phyloP scores from a whole-genome alignment of 371 early-diverging fungal genomes.

The Mucor circinelloides region DNA sequence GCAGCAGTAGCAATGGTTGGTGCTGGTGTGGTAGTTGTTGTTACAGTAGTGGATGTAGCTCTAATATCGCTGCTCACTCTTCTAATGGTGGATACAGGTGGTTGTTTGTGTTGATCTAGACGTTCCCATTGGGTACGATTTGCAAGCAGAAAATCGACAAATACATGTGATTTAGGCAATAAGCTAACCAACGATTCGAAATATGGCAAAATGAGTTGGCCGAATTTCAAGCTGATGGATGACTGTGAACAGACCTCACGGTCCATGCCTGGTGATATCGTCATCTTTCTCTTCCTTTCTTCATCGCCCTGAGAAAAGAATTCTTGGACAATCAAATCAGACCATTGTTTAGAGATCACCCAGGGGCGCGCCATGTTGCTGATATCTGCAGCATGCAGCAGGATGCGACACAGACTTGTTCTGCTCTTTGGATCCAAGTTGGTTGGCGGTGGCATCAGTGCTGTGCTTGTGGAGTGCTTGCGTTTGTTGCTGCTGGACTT shows the following conservation, averaged over 20 bases:
- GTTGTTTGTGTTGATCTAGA: background rate
- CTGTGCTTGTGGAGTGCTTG: background rate
- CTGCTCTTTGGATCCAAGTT: slow-evolving; percentile 15
- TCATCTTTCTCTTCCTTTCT: slow-evolving; percentile 70
- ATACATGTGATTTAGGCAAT: slow-evolving; percentile 56
- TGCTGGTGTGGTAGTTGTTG: background rate
- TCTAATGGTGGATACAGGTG: background rate
- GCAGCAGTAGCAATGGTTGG: background rate
- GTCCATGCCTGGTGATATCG: slow-evolving; percentile 90
- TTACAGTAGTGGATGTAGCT: background rate
- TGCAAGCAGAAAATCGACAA: slow-evolving; percentile 34
- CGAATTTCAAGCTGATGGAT: slow-evolving; percentile 79
- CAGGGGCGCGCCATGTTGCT: slow-evolving; percentile 88
- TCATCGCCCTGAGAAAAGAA: slow-evolving; percentile 87
- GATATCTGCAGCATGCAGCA: slow-evolving; percentile 89
- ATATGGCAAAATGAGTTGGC: slow-evolving; percentile 82
- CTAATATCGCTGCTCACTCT: slow-evolving; percentile 9
- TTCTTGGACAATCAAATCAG: slow-evolving; percentile 83
- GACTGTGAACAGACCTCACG: slow-evolving; percentile 71
- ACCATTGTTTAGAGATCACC: slow-evolving; percentile 86
- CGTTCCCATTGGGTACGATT: slow-evolving; percentile 49
- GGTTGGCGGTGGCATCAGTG: background rate
- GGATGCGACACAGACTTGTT: slow-evolving; percentile 58
- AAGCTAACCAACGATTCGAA: slow-evolving; percentile 75
- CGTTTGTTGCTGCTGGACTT: background rate